Evolutionary conservation across 2,329 filamentous ascomycete genomes (phyloP).

Genomic region (Sarocladium strictum): DNA sequence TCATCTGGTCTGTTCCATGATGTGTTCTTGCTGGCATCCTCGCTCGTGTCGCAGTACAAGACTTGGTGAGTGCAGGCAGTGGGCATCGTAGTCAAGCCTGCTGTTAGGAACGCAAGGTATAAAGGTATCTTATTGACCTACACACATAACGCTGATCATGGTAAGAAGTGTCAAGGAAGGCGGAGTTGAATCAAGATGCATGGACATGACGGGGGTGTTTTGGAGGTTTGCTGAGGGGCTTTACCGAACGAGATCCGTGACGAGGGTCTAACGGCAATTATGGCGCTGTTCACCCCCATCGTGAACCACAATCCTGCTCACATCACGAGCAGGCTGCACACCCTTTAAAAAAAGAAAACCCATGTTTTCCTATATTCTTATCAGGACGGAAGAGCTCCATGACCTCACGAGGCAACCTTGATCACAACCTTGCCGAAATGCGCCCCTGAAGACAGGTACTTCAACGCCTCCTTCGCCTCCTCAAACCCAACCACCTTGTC

Average conservation of each 20-base stretch:
- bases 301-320: no score
- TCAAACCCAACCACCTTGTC: conserved; percentile 41
- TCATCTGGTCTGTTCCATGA: neutral
- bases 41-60: neutral
- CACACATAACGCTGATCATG: neutral
- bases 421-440: conserved; percentile 55
- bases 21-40: neutral
- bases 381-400: no score
- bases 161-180: neutral
- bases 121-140: neutral
- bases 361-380: no score
- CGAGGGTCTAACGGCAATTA: neutral
- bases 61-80: neutral
- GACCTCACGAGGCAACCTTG: conserved; percentile 30
- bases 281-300: neutral
- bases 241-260: neutral
- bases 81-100: no score
- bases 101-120: neutral
- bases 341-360: no score
- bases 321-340: no score
- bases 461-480: conserved; percentile 42
- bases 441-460: conserved; percentile 44
- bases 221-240: neutral
- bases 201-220: no score
- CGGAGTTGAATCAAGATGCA: no score